A percentile compares a stretch with the other conserved stretches of the same genome.
Evolutionary conservation across 1,284 basidiomycete species (phyloP).

Genomic region (Cutaneotrichosporon mucoides): DNA sequence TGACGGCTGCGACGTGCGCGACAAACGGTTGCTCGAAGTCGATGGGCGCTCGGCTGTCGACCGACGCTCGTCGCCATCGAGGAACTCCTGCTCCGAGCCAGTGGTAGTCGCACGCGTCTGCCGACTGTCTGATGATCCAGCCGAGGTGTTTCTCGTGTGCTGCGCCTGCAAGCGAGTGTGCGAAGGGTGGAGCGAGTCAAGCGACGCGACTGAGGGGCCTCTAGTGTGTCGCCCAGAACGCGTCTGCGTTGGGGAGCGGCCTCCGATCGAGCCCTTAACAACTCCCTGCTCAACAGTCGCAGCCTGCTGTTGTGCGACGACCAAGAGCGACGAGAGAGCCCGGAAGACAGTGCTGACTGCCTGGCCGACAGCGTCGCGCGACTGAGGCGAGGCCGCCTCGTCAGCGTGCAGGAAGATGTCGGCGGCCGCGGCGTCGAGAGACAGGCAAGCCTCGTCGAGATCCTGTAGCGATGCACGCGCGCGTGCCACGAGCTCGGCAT

Average conservation of each 20-base stretch:
- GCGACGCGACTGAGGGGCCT: slow-evolving; percentile 1
- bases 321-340: slow-evolving; percentile 27
- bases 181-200: slow-evolving; percentile 5
- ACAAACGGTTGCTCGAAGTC: slow-evolving; percentile 6
- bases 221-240: slow-evolving; percentile 1
- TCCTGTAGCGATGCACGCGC: slow-evolving; percentile 33
- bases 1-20: slow-evolving; percentile 14
- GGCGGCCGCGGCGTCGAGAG: slow-evolving; percentile 18
- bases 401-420: slow-evolving; percentile 16
- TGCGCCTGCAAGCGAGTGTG: neutral
- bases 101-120: slow-evolving; percentile 15
- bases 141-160: slow-evolving; percentile 9
- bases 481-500: slow-evolving; percentile 35
- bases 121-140: slow-evolving; percentile 8
- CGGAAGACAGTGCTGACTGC: slow-evolving; percentile 23
- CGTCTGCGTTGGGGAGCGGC: slow-evolving; percentile 20
- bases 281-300: slow-evolving; percentile 27
- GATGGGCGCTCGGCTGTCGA: slow-evolving; percentile 6
- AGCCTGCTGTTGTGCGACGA: slow-evolving; percentile 32
- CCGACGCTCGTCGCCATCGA: slow-evolving; percentile 27
- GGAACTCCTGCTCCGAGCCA: slow-evolving; percentile 41
- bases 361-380: slow-evolving; percentile 10
- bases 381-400: neutral
- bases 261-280: slow-evolving; percentile 29
- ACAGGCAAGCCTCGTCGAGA: slow-evolving; percentile 28